Conservation (phyloP, 768 basidiomycete species). For the Trametes meyenii region DNA sequence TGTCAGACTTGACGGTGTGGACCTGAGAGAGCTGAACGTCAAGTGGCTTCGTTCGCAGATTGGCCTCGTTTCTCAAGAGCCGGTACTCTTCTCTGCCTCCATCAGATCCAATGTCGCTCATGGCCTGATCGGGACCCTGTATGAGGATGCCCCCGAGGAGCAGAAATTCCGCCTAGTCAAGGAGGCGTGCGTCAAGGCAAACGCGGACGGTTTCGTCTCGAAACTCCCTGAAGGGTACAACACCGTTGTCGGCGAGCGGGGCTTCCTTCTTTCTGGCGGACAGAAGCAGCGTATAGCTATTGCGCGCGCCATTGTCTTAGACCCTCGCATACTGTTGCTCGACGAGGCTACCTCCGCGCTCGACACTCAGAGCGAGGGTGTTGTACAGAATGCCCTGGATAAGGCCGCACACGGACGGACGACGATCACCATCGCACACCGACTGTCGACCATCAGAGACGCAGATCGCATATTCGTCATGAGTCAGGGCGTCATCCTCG, state of each 20-base stretch:
- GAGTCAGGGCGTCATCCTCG: slow-evolving; percentile 82
- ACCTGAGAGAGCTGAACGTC: slow-evolving; percentile 75
- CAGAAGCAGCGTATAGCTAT: slow-evolving; percentile 91
- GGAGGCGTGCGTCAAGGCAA: slow-evolving; percentile 85
- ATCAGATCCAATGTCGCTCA: slow-evolving; percentile 83
- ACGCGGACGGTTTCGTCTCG: slow-evolving; percentile 83
- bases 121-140: slow-evolving; percentile 75
- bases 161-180: slow-evolving; percentile 78
- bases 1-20: slow-evolving; percentile 73
- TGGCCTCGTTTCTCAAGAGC: slow-evolving; percentile 88
- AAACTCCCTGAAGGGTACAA: slow-evolving; percentile 84
- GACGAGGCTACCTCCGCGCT: slow-evolving; percentile 88
- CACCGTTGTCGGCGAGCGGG: slow-evolving; percentile 87
- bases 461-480: slow-evolving; percentile 86
- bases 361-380: slow-evolving; percentile 80
- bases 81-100: slow-evolving; percentile 80
- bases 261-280: slow-evolving; percentile 81
- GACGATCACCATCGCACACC: slow-evolving; percentile 80
- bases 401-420: slow-evolving; percentile 80
- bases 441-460: slow-evolving; percentile 82
- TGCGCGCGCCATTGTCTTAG: slow-evolving; percentile 85
- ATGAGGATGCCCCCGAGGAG: slow-evolving; percentile 68
- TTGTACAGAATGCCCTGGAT: slow-evolving; percentile 91
- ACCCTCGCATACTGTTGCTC: slow-evolving; percentile 83
- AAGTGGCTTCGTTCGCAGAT: slow-evolving; percentile 88